Percentiles rank a stretch among this genome's conserved stretches.
These are phyloP conservation scores for Neofusicoccum ribis DNA, from an alignment of 2,329 filamentous ascomycete species.

Conservation along the genomic window DNA sequence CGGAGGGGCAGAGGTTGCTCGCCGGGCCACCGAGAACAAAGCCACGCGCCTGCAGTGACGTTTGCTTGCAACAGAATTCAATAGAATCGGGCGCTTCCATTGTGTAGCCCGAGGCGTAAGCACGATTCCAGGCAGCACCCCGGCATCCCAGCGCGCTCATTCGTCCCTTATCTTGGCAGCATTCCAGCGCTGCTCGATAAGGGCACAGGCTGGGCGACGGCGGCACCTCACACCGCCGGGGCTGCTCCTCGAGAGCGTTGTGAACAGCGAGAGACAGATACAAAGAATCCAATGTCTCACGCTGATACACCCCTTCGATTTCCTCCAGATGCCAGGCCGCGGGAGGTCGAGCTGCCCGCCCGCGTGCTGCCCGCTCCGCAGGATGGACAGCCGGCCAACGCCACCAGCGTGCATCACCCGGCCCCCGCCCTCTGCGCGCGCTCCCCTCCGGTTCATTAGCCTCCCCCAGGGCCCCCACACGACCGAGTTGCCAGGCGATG, in stretches of 20 bases:
- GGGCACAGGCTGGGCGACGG: background rate
- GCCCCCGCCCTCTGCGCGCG: background rate
- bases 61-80: slow-evolving; percentile 14
- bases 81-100: slow-evolving; percentile 15
- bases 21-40: background rate
- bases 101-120: slow-evolving; percentile 5
- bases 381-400: background rate
- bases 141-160: slow-evolving; percentile 4
- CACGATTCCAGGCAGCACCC: slow-evolving; percentile 10
- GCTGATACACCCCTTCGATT: slow-evolving; percentile 6
- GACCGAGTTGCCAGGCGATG: background rate
- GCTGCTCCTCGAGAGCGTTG: background rate
- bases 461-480: background rate
- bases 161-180: slow-evolving; percentile 2
- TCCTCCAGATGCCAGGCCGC: background rate
- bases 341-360: background rate
- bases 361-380: background rate
- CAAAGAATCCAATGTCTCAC: slow-evolving; percentile 16
- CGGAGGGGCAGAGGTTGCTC: background rate
- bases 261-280: background rate
- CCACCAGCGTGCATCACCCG: slow-evolving; percentile 11
- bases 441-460: background rate
- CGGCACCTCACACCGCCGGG: slow-evolving; percentile 1
- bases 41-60: slow-evolving; percentile 14
- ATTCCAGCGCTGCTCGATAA: slow-evolving; percentile 9